These are phyloP conservation scores for Schizochytrium sp. DNA, from an alignment of 108 stramenopile genomes.

Conservation along the genomic window DNA sequence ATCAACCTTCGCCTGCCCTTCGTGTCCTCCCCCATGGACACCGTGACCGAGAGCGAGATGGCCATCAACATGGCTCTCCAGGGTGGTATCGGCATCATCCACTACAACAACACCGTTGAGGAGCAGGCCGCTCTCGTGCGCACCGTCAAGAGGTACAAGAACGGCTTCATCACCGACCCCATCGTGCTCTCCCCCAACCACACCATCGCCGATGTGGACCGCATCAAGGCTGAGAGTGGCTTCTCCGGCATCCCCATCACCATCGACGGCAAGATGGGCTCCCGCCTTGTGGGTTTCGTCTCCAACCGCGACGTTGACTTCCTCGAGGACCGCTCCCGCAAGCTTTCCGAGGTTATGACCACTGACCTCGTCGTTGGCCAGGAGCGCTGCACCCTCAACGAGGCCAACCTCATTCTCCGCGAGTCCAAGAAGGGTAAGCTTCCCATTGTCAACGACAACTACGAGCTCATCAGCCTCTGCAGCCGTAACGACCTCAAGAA, in stretches of 20 bases:
- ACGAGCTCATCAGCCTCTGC: slow-evolving; percentile 96
- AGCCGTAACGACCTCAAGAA: slow-evolving; percentile 98
- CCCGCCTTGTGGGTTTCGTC: slow-evolving; percentile 94
- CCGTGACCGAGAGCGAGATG: slow-evolving; percentile 88
- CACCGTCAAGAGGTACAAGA: slow-evolving; percentile 97
- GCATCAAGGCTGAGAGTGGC: slow-evolving; percentile 81
- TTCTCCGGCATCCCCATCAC: slow-evolving; percentile 99
- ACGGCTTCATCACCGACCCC: slow-evolving; percentile 99
- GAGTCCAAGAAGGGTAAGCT: slow-evolving; percentile 95
- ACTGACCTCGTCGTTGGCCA: slow-evolving; percentile 86
- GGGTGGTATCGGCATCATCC: slow-evolving; percentile 99
- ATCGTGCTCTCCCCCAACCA: slow-evolving; percentile 89
- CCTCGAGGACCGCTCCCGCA: slow-evolving; percentile 84
- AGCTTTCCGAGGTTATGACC: slow-evolving; percentile 93
- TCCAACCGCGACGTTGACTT: slow-evolving; percentile 97
- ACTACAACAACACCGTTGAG: slow-evolving; percentile 94
- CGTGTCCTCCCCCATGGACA: slow-evolving; percentile 99
- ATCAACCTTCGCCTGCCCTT: slow-evolving; percentile 92
- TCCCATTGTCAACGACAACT: slow-evolving; percentile 94
- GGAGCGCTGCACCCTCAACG: slow-evolving; percentile 88
- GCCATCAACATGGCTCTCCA: slow-evolving; percentile 99
- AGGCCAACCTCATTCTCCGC: slow-evolving; percentile 96
- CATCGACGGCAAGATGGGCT: slow-evolving; percentile 95
- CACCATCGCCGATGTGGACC: slow-evolving; percentile 89
- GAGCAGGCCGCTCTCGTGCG: slow-evolving; percentile 89